Conservation (phyloP, 1,284 basidiomycete species). For the Erythrobasidium hasegawianum region DNA sequence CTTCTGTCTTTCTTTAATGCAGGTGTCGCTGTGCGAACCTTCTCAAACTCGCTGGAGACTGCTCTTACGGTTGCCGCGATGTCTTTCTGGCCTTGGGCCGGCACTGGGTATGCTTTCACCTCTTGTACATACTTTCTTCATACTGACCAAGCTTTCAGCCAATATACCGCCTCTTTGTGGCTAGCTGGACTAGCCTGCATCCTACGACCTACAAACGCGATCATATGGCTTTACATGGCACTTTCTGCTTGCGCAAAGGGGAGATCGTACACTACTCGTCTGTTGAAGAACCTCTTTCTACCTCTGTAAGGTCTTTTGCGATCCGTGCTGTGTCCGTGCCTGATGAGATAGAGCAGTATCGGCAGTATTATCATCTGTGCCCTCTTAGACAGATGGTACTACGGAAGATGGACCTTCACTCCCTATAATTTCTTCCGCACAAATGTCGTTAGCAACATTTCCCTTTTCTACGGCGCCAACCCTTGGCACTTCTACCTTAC, state of each 20-base stretch:
- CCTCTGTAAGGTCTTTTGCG: slow-evolving; percentile 13
- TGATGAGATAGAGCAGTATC: not conserved
- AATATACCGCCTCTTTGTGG: slow-evolving; percentile 50
- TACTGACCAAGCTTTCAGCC: slow-evolving; percentile 33
- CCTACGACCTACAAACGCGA: slow-evolving; percentile 76
- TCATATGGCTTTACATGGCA: slow-evolving; percentile 76
- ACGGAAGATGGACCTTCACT: slow-evolving; percentile 65
- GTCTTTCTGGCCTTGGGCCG: slow-evolving; percentile 61
- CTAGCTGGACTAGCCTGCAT: slow-evolving; percentile 73
- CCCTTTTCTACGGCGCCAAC: slow-evolving; percentile 88
- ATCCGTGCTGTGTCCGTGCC: not conserved
- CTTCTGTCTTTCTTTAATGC: slow-evolving; percentile 81
- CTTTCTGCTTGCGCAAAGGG: slow-evolving; percentile 53
- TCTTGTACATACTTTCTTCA: slow-evolving; percentile 38
- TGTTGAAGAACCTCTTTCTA: slow-evolving; percentile 1
- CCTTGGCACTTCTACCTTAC: slow-evolving; percentile 83
- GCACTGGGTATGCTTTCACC: slow-evolving; percentile 41
- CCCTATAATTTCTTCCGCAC: slow-evolving; percentile 74
- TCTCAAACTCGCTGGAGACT: slow-evolving; percentile 92
- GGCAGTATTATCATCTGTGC: slow-evolving; percentile 44
- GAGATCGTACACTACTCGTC: not conserved
- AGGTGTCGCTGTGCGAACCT: slow-evolving; percentile 75
- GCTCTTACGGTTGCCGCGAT: slow-evolving; percentile 76
- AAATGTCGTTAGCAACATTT: slow-evolving; percentile 70
- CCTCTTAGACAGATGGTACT: slow-evolving; percentile 65